Conservation (phyloP, 495 filamentous ascomycete genomes). For the Friedmanniomyces endolithicus region DNA sequence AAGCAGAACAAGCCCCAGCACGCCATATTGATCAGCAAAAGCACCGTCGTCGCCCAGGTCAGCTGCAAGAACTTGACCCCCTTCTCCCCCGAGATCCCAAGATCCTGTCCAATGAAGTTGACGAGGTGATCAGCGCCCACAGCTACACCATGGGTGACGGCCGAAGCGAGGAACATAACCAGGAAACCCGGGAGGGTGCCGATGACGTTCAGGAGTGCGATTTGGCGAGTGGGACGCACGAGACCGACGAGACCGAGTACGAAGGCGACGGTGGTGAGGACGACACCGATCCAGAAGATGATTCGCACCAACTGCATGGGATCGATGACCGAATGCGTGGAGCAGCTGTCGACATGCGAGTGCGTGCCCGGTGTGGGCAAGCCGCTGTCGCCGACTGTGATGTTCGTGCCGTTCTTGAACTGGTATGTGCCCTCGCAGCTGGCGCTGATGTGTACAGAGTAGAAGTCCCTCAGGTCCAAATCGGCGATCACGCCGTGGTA, state of each 20-base stretch:
- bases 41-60: slow-evolving; percentile 45
- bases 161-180: slow-evolving; percentile 45
- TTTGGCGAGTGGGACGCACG: slow-evolving; percentile 26
- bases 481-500: slow-evolving; percentile 36
- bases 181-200: slow-evolving; percentile 35
- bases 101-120: slow-evolving; percentile 44
- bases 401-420: slow-evolving; percentile 32
- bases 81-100: slow-evolving; percentile 40
- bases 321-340: slow-evolving; percentile 47
- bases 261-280: slow-evolving; percentile 43
- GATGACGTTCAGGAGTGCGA: slow-evolving; percentile 34
- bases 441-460: slow-evolving; percentile 56
- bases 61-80: slow-evolving; percentile 46
- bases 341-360: slow-evolving; percentile 50
- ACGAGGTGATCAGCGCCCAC: slow-evolving; percentile 45
- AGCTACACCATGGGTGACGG: slow-evolving; percentile 48
- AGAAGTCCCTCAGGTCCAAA: slow-evolving; percentile 54
- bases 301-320: slow-evolving; percentile 46
- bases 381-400: slow-evolving; percentile 28
- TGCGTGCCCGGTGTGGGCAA: slow-evolving; percentile 12
- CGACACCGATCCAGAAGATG: slow-evolving; percentile 52
- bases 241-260: slow-evolving; percentile 34
- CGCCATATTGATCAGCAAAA: slow-evolving; percentile 37
- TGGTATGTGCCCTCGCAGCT: slow-evolving; percentile 52
- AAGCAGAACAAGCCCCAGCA: slow-evolving; percentile 24